phyloP scores from a whole-genome alignment of 1,284 basidiomycete genomes.

The Ceratobasidium papillatum region DNA sequence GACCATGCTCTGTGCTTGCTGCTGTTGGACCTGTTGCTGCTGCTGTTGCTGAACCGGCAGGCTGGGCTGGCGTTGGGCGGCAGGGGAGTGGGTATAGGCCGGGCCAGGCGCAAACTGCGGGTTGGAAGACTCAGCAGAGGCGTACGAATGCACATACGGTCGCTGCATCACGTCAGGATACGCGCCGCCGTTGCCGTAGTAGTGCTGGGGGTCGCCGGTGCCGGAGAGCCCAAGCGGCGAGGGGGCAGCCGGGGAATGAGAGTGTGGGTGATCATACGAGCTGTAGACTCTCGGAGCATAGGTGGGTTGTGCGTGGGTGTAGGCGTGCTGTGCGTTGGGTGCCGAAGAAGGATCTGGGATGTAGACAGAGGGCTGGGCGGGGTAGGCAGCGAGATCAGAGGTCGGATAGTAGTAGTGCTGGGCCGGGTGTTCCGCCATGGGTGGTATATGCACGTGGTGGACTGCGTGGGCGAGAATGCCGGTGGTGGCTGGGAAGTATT shows the following conservation, averaged over 20 bases:
- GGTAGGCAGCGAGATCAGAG: background rate
- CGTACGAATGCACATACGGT: constrained; percentile 12
- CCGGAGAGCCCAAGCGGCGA: background rate
- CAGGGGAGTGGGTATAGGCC: constrained; percentile 3
- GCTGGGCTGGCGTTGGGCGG: background rate
- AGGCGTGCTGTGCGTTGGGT: background rate
- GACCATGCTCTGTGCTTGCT: background rate
- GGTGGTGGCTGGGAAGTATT: background rate
- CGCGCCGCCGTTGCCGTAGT: background rate
- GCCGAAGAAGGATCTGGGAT: constrained; percentile 22
- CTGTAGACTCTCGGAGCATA: background rate
- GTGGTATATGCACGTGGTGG: background rate
- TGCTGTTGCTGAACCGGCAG: background rate
- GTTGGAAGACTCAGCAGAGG: background rate
- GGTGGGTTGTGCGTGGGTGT: background rate
- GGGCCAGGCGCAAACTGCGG: constrained; percentile 1
- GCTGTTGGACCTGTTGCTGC: background rate
- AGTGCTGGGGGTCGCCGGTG: background rate
- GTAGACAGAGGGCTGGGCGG: background rate
- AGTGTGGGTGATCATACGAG: background rate
- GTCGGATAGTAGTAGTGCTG: background rate
- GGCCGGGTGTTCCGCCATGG: background rate
- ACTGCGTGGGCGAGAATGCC: background rate
- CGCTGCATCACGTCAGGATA: constrained; percentile 15
- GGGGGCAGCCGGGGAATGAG: constrained; percentile 2